phyloP scores from a whole-genome alignment of 805 yeast genomes.

The Ogataea populi-albae region DNA sequence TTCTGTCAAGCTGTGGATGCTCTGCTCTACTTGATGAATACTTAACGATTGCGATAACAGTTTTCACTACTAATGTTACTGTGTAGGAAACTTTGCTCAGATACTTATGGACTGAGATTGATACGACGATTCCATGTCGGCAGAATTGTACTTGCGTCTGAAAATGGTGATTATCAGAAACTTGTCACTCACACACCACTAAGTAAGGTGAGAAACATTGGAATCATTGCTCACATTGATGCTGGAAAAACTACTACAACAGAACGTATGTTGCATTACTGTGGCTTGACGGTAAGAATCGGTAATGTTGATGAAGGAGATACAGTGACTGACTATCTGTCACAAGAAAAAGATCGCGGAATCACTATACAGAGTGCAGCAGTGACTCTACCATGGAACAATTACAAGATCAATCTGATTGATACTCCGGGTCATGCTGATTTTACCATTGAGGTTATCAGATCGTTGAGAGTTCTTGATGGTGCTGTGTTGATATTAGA shows the following conservation, averaged over 20 bases:
- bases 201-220: conserved; percentile 72
- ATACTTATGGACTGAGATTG: too few relatives aligned
- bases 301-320: conserved; percentile 98
- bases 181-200: conserved; percentile 22
- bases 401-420: conserved; percentile 73
- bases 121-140: conserved; percentile 1
- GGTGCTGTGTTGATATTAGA: conserved; percentile 92
- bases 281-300: conserved; percentile 74
- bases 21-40: too few relatives aligned
- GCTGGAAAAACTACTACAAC: conserved; percentile 99
- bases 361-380: conserved; percentile 97
- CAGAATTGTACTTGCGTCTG: background rate
- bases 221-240: conserved; percentile 98
- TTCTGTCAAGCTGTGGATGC: too few relatives aligned
- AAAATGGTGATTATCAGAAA: conserved; percentile 13
- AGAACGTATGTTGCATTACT: conserved; percentile 87
- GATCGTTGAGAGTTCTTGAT: conserved; percentile 87
- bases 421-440: conserved; percentile 99
- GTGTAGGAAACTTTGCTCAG: too few relatives aligned
- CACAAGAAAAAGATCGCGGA: conserved; percentile 89
- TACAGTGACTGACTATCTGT: conserved; percentile 88
- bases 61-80: too few relatives aligned
- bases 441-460: conserved; percentile 88
- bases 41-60: too few relatives aligned
- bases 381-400: conserved; percentile 80